Conservation (phyloP, 1,284 basidiomycete species). For the Ceratobasidium sp. region DNA sequence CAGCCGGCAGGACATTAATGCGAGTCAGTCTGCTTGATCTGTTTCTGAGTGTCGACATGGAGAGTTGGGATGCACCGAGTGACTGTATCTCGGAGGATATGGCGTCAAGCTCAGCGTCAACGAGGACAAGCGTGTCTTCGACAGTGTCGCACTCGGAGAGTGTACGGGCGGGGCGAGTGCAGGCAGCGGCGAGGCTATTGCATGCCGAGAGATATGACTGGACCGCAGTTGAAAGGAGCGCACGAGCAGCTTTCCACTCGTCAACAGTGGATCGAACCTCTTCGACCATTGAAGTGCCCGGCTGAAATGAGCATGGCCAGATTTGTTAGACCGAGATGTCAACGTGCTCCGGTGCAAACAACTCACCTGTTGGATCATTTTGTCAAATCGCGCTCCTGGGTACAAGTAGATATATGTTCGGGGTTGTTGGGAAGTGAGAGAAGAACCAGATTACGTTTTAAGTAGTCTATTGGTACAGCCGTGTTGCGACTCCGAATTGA, state of each 20-base stretch:
- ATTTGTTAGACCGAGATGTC: no score
- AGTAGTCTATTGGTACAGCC: no score
- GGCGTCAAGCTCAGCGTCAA: neutral
- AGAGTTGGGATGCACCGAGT: neutral
- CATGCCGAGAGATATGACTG: neutral
- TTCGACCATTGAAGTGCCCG: no score
- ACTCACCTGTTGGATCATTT: no score
- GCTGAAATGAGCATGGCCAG: no score
- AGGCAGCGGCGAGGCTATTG: neutral
- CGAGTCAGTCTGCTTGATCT: neutral
- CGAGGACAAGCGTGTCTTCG: neutral
- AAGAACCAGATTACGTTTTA: no score
- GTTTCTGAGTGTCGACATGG: neutral
- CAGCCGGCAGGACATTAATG: neutral
- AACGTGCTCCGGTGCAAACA: no score
- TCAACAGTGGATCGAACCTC: no score
- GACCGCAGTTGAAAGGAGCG: neutral
- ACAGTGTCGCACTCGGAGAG: neutral
- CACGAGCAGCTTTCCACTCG: neutral
- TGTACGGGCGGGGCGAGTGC: neutral
- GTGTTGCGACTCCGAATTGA: no score
- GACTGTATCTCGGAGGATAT: neutral
- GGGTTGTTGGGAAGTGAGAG: no score
- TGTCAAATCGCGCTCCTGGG: no score
- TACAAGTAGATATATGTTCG: no score